Conservation (phyloP, 2,329 filamentous ascomycete genomes). For the Phoma herbarum region DNA sequence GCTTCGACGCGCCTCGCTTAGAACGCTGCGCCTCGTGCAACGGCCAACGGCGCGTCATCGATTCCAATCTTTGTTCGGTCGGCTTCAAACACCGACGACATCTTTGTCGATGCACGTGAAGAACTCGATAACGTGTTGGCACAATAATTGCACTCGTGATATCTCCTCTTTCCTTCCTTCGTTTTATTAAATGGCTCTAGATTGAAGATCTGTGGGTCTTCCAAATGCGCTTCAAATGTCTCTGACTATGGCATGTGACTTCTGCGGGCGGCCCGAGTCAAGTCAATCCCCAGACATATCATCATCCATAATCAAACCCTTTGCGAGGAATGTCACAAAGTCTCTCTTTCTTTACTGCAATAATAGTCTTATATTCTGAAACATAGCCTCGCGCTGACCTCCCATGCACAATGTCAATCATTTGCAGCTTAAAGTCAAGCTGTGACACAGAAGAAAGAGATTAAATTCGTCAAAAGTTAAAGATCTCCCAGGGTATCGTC, state of each 20-base stretch:
- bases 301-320: too few species aligned
- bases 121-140: background rate
- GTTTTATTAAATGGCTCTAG: too few species aligned
- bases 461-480: background rate
- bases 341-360: too few species aligned
- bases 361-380: too few species aligned
- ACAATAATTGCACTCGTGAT: background rate
- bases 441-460: background rate
- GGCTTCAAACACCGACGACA: background rate
- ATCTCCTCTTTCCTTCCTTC: background rate
- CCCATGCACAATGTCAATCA: background rate
- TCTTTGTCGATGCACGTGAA: background rate
- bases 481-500: background rate
- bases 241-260: too few species aligned
- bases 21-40: slow-evolving; percentile 17
- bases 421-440: background rate
- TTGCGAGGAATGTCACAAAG: too few species aligned
- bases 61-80: slow-evolving; percentile 1
- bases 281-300: too few species aligned
- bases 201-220: too few species aligned
- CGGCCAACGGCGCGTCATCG: slow-evolving; percentile 16
- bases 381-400: too few species aligned
- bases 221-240: too few species aligned
- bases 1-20: slow-evolving; percentile 20
- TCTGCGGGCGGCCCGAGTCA: too few species aligned